Percentiles rank a stretch among this genome's conserved stretches.
These are phyloP conservation scores for Pseudoneurospora amorphoporcata DNA, from an alignment of 495 filamentous ascomycete species.

Conservation along the genomic window DNA sequence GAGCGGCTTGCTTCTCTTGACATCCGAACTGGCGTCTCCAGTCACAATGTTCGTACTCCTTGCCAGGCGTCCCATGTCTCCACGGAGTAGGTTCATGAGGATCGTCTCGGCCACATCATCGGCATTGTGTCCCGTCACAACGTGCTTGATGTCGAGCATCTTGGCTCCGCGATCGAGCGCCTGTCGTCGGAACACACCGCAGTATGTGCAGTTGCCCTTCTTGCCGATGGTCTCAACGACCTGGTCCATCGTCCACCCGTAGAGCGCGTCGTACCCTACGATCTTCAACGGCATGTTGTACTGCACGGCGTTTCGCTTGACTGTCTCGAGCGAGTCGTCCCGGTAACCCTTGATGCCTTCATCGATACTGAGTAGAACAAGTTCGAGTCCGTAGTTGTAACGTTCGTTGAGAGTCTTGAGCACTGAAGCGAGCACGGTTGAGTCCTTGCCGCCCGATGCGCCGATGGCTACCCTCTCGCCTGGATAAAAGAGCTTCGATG, in stretches of 20 bases:
- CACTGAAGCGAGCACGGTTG: conserved; percentile 88
- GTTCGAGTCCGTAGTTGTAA: conserved; percentile 73
- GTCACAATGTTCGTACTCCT: conserved; percentile 91
- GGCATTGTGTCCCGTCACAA: conserved; percentile 95
- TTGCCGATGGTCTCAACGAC: conserved; percentile 93
- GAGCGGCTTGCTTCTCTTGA: conserved; percentile 87
- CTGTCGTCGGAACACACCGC: conserved; percentile 90
- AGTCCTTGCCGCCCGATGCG: conserved; percentile 95
- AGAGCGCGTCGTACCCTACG: conserved; percentile 86
- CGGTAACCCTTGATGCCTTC: conserved; percentile 96
- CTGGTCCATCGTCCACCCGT: conserved; percentile 99
- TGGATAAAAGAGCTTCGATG: conserved; percentile 63
- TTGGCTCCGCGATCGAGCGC: conserved; percentile 88
- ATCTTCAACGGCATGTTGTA: conserved; percentile 87
- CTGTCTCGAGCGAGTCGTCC: conserved; percentile 90
- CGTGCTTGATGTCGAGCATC: conserved; percentile 78
- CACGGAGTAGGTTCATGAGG: conserved; percentile 90
- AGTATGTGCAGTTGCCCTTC: conserved; percentile 98
- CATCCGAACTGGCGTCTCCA: conserved; percentile 57
- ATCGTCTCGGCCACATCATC: conserved; percentile 98
- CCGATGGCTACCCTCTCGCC: conserved; percentile 91
- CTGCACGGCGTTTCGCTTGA: conserved; percentile 84
- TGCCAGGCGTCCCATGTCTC: conserved; percentile 78
- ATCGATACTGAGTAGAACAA: conserved; percentile 84
- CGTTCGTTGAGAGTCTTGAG: conserved; percentile 91